phyloP scores from a whole-genome alignment of 441 rosid species.

The Erodium moschatum region DNA sequence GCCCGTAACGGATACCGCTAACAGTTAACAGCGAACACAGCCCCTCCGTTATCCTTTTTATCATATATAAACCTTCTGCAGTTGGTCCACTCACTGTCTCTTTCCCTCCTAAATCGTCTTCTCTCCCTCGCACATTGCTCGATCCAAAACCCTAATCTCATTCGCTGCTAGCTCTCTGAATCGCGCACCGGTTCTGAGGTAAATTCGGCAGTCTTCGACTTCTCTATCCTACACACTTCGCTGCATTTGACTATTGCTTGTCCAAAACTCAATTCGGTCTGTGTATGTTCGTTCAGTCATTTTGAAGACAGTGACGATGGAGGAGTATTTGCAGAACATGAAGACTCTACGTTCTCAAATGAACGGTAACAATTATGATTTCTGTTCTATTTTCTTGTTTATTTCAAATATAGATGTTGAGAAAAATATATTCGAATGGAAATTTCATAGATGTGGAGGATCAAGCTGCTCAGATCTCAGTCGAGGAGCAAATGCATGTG shows the following conservation, averaged over 20 bases:
- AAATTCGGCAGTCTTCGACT: neutral
- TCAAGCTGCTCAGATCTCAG: conserved; percentile 58
- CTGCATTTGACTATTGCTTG: neutral
- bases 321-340: conserved; percentile 61
- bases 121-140: neutral
- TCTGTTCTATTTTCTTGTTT: conserved; percentile 3
- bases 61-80: neutral
- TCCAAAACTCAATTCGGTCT: neutral
- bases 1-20: no score
- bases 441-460: conserved; percentile 57
- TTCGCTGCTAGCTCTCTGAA: neutral
- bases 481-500: conserved; percentile 54
- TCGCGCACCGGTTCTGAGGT: neutral
- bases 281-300: neutral
- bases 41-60: no score
- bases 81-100: neutral
- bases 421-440: neutral
- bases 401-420: neutral
- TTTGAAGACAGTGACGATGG: conserved; percentile 34
- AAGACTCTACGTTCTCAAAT: conserved; percentile 60
- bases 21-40: no score
- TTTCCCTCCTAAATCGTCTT: neutral
- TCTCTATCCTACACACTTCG: neutral
- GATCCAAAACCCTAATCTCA: neutral
- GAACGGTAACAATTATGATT: conserved; percentile 34